Evolutionary conservation across 768 basidiomycete genomes (phyloP), one percentile per base, ranked within the genome.

Genomic region (Hypholoma fasciculare): DNA sequence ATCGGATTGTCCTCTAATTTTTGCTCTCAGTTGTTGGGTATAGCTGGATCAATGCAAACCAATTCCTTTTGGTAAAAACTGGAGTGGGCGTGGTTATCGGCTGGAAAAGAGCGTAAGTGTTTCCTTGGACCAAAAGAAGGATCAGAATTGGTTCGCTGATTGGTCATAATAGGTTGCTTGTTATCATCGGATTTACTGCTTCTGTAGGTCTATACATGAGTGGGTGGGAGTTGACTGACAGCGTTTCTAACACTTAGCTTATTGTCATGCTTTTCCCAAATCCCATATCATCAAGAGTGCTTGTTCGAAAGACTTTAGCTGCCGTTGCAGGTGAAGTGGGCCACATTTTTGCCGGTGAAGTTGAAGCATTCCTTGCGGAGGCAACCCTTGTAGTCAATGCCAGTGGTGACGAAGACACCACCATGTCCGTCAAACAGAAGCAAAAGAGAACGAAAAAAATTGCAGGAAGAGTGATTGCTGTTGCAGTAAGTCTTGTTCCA

Each of bases 231-330:
- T 51, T 42, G 38, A 47, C 42, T 53, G 23, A 46, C 30, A 9
- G 30, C 20, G 49, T 26, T 4, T 39, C 27, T 4, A 12, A 9
- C 37, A n/a, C 23, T 16, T 51, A 78, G 76, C 76, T 75, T 52
- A 72, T 80, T 30, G 72, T 78, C 11, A 80, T 80, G 79, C 61
- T 80, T 49, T 78, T 79, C 65, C 79, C 79, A 4, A 72, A 69
- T n/a, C 76, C 75, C 7, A 73, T 71, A 9, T 80, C 79, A 0
- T 70, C 76, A 17, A 74, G 78, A 4, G 73, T 72, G 16, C 67
- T 80, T 13, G 77, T 80, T 11, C 74, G 79, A 40, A 69, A 71
- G 49, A 77, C 78, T 0, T 68, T 78, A 14, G 75, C 74, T 2
- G 77, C 76, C 9, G 68, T 71, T 2, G 62, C 73, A 16, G 65